Evolutionary conservation across 2,329 filamentous ascomycete species (phyloP), one percentile per base, ranked within the genome.

Genomic region (Camptophora hylomeconis): DNA sequence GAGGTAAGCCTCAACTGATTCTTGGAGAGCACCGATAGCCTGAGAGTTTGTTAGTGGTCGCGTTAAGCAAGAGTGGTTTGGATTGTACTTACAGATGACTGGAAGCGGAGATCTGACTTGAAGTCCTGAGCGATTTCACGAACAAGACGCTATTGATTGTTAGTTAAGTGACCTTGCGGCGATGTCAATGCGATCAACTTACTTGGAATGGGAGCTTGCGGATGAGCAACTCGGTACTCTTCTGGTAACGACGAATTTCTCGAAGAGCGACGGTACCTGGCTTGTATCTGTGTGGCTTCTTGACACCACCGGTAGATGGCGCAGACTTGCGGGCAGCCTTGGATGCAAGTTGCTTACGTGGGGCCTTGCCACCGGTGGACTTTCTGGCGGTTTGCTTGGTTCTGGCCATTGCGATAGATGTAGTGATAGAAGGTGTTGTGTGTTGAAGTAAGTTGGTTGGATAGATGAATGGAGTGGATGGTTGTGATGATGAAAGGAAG

Each of bases 321-420:
- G 89, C 87, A 51, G 79, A 84, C 78, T 98, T 98, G 69, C 89
- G 86, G 54, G 89, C 87, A 47, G 87, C 89, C 81, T 94, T 94
- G 72, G 86, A 93, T 51, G 87, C 87, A 56, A 95, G 84, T 26
- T 94, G 86, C 82, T 98, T 98, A 65, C 72, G 69, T 48, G 72
- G 72, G 53, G 72, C 72, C 63, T 77, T 77, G 67, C 72, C 72
- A 74, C 33, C 37, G 36, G 41, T 40, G 29, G 30, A 61, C 59
- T 58, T 56, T 61, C 60, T 59, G 48, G 60, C 60, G 51, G 60
- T 64, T 52, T 64, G 60, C 59, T 64, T 64, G 37, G 60, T 64
- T 49, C 60, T 53, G 51, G 60, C 60, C 60, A 64, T 64, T 52
- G 38, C 39, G 40, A 44, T 44, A 40, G 41, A 39, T 40, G 26